Conservation (phyloP, 192 early-diverging fungal genomes). For the Chytriomyces hyalinus region DNA sequence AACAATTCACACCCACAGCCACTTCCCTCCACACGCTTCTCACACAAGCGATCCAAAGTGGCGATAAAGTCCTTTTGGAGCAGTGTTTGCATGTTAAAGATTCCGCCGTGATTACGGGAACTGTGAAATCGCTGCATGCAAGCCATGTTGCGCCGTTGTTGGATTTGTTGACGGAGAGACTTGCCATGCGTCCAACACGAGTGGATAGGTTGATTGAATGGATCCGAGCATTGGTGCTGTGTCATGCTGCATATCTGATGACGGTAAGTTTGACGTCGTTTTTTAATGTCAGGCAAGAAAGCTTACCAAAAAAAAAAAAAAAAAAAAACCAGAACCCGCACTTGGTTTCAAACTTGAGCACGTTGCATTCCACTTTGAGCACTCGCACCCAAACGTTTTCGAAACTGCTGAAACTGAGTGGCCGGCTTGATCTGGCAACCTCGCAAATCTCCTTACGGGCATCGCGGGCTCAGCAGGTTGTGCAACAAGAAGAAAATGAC, state of each 20-base stretch:
- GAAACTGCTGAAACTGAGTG: slow-evolving; percentile 50
- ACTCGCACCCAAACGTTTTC: slow-evolving; percentile 30
- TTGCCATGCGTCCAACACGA: slow-evolving; percentile 46
- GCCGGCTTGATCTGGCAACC: slow-evolving; percentile 53
- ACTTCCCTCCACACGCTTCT: slow-evolving; percentile 51
- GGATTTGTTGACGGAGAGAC: slow-evolving; percentile 44
- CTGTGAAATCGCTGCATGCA: slow-evolving; percentile 46
- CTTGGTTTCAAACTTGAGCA: slow-evolving; percentile 35
- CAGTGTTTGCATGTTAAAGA: slow-evolving; percentile 44
- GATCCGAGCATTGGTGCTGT: slow-evolving; percentile 51
- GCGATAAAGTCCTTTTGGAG: slow-evolving; percentile 50
- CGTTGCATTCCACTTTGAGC: slow-evolving; percentile 46
- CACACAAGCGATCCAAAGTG: slow-evolving; percentile 48
- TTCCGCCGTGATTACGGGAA: slow-evolving; percentile 45
- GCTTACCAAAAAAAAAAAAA: neutral
- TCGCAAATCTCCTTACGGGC: slow-evolving; percentile 41
- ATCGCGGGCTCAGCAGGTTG: slow-evolving; percentile 1
- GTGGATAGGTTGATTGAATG: slow-evolving; percentile 52
- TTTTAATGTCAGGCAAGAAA: neutral
- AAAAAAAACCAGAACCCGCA: slow-evolving; percentile 29
- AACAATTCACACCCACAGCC: slow-evolving; percentile 41
- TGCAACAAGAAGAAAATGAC: slow-evolving; percentile 14
- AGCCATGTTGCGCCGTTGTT: slow-evolving; percentile 48
- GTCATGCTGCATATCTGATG: slow-evolving; percentile 51
- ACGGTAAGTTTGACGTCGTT: slow-evolving; percentile 41